phyloP scores from a whole-genome alignment of 2,329 filamentous ascomycete genomes.

The Malbranchea zuffiana region DNA sequence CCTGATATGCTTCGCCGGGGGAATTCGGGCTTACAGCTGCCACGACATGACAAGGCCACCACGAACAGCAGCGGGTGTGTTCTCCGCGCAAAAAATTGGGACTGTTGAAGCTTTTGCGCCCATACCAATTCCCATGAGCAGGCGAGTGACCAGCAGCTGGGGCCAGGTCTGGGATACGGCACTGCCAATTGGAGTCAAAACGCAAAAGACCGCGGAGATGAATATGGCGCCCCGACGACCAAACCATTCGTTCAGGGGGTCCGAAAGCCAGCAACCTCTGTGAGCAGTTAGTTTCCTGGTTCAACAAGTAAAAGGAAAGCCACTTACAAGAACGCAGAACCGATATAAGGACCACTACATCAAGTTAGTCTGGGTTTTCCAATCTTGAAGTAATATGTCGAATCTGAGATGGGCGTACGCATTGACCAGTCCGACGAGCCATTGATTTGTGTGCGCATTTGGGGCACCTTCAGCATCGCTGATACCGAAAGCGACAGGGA shows the following conservation, averaged over 20 bases:
- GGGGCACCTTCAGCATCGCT: slow-evolving; percentile 23
- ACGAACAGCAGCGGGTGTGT: slow-evolving; percentile 44
- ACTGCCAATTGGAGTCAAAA: slow-evolving; percentile 59
- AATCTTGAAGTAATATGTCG: slow-evolving; percentile 29
- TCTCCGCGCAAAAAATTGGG: slow-evolving; percentile 46
- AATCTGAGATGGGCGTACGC: slow-evolving; percentile 37
- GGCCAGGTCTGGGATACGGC: slow-evolving; percentile 50
- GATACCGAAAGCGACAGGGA: slow-evolving; percentile 39
- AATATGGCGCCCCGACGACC: slow-evolving; percentile 57
- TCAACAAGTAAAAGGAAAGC: slow-evolving; percentile 10
- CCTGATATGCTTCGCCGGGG: slow-evolving; percentile 18
- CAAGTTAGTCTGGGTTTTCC: slow-evolving; percentile 12
- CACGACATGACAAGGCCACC: slow-evolving; percentile 48
- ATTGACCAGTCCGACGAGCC: slow-evolving; percentile 59
- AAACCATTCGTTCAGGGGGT: slow-evolving; percentile 49
- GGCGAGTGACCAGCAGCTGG: slow-evolving; percentile 46
- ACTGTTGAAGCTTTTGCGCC: slow-evolving; percentile 50
- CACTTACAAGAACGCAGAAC: slow-evolving; percentile 38
- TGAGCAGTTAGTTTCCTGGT: slow-evolving; percentile 2
- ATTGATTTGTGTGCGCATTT: slow-evolving; percentile 38
- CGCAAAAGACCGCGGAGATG: slow-evolving; percentile 50
- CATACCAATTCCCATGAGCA: slow-evolving; percentile 52
- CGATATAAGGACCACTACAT: slow-evolving; percentile 42
- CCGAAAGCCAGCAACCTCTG: slow-evolving; percentile 55
- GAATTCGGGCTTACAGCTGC: slow-evolving; percentile 30